Base-by-base conservation (phyloP, 257 asterid genomes). In the Lycium barbarum region DNA sequence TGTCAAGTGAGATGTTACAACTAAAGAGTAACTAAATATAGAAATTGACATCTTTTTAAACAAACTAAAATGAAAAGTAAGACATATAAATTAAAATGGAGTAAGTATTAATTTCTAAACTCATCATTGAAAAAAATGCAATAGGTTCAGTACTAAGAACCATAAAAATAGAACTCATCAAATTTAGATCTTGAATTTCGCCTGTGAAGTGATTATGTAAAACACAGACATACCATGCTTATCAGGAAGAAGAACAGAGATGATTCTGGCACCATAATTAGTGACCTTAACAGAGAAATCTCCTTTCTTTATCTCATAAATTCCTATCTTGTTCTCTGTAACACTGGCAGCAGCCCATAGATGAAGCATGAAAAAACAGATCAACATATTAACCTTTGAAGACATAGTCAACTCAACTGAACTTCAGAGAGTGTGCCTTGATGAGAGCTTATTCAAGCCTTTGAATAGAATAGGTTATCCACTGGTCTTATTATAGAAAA, bases 211-310 rank as follows among this genome's bases (percentile, higher is more conserved):
- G 33, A 17, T n/a, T 43, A 11, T 22, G 18, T 22, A 57, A 62
- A 20, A 85, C 43, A 5, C 36, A 72, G 45, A 84, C 83, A 8
- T 26, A 96, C 98, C 99, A 62, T 94, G 65, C 78, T 91, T 92
- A 87, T 96, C 98, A 14, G 98, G 98, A 74, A 96, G 91, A 86
- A 92, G 51, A 76, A 93, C 91, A 54, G 98, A 96, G 18, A 92
- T 87, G 87, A 96, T 83, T 81, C 96, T 92, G 72, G 99, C 99
- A 61, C 99, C 99, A 84, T 81, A 93, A 80, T 96, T 91, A 0
- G 98, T 93, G 79, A 96, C 88, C 84, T 90, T 94, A 4, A 96
- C 38, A 55, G 89, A 83, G 90, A 94, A 92, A 87, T 92, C 92
- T 40, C 91, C 95, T 59, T 79, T 89, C 88, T 89, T 66, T 2